Conservation (phyloP, 495 filamentous ascomycete species). For the Filosporella fistucella region DNA sequence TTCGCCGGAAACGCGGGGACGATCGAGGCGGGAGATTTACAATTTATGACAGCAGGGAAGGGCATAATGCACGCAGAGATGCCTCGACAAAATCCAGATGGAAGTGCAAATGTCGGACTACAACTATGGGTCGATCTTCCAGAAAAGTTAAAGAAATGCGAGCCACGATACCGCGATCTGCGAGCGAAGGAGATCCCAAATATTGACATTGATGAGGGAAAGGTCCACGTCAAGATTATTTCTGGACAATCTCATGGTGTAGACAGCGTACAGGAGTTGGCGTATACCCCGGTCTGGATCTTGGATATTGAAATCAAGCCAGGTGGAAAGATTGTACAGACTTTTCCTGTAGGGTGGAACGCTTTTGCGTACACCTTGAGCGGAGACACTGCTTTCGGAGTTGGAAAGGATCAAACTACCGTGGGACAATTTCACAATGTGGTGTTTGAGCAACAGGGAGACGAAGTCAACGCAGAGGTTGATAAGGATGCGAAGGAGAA, state of each 20-base stretch:
- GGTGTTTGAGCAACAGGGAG: slow-evolving; percentile 78
- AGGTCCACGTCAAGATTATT: slow-evolving; percentile 83
- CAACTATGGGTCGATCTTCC: slow-evolving; percentile 96
- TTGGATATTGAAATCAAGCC: slow-evolving; percentile 80
- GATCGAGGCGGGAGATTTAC: slow-evolving; percentile 79
- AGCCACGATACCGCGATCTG: slow-evolving; percentile 89
- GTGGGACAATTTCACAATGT: slow-evolving; percentile 81
- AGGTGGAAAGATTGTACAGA: slow-evolving; percentile 69
- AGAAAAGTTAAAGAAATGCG: slow-evolving; percentile 72
- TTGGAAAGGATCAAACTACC: slow-evolving; percentile 43
- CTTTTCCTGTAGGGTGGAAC: slow-evolving; percentile 80
- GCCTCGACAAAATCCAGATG: slow-evolving; percentile 77
- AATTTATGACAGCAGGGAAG: slow-evolving; percentile 95
- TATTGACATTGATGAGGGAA: slow-evolving; percentile 61
- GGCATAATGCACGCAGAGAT: slow-evolving; percentile 98
- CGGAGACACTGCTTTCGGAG: slow-evolving; percentile 65
- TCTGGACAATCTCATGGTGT: slow-evolving; percentile 77
- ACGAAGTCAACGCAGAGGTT: slow-evolving; percentile 66
- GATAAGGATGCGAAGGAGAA: slow-evolving; percentile 61
- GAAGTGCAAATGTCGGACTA: slow-evolving; percentile 76
- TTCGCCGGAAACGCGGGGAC: slow-evolving; percentile 87
- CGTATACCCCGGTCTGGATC: slow-evolving; percentile 94
- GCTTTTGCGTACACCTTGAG: slow-evolving; percentile 80
- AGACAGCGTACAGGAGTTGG: slow-evolving; percentile 81
- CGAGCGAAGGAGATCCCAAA: slow-evolving; percentile 70